Conservation (phyloP, 345 rosid genomes). For the Erodium maritimum region DNA sequence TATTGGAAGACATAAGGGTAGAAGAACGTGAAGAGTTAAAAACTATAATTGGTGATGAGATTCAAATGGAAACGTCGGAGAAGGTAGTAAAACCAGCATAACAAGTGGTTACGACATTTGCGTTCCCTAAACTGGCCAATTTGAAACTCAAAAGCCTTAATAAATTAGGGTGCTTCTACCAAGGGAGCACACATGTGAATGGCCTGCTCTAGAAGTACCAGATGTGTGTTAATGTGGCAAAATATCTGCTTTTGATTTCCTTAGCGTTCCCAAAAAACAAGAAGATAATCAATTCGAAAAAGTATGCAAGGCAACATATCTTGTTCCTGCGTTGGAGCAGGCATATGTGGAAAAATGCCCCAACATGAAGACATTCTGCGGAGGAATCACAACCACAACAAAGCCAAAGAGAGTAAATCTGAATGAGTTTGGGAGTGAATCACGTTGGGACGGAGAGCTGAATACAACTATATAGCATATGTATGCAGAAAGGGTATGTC, state of each 20-base stretch:
- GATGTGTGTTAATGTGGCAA: neutral
- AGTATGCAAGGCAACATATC: neutral
- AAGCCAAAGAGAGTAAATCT: neutral
- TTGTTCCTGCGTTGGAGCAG: neutral
- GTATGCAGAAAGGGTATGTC: neutral
- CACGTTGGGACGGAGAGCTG: too few relatives aligned
- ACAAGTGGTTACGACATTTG: neutral
- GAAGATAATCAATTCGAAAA: neutral
- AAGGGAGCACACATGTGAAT: neutral
- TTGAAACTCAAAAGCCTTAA: neutral
- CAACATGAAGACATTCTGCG: neutral
- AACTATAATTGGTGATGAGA: neutral
- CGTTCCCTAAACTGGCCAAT: neutral
- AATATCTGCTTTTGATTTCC: neutral
- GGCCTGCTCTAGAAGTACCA: neutral
- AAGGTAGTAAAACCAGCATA: too few relatives aligned
- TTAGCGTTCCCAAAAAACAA: neutral
- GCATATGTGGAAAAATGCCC: neutral
- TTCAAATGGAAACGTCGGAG: too few relatives aligned
- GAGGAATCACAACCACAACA: slow-evolving; percentile 2
- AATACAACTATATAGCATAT: neutral
- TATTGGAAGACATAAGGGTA: neutral
- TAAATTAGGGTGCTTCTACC: neutral
- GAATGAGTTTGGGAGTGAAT: too few relatives aligned
- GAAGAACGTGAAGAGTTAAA: neutral